Evolutionary conservation across 2,329 filamentous ascomycete genomes (phyloP), one percentile per base, ranked within the genome.

Genomic region (Colletotrichum agaves): DNA sequence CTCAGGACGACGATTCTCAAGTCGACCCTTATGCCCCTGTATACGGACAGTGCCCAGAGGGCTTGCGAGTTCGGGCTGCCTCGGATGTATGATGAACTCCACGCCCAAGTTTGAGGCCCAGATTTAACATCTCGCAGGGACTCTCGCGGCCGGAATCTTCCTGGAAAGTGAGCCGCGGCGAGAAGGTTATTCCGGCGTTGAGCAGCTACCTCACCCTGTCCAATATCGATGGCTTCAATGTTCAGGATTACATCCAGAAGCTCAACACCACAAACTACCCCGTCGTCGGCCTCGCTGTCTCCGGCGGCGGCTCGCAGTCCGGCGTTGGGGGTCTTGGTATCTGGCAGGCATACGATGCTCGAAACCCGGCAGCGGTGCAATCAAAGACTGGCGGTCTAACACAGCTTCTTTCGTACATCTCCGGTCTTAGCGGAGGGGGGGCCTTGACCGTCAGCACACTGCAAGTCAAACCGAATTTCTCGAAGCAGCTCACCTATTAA

Each of bases 241-340:
- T 76, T 0, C 33, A 57, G 0, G 47, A 59, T 17, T 76, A 72
- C 11, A 65, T 75, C 1, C 47, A 69, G 10, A 69, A 67, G 7
- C 67, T 76, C 10, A 73, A 73, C 21, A 37, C 21, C 4, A 70
- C 35, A 1, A 69, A 63, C 21, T 61, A 72, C 0, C 73, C 75
- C 1, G 35, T 75, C 1, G 57, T 76, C 12, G 74, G 73, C 0
- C 62, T 75, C 6, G 70, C 75, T 1, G 58, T 76, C 10, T 76
- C 75, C 0, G 75, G 74, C 0, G 75, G 74, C 33, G 74, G 73
- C 0, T 74, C 75, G 0, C 75, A 76, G 46, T 75, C 75, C 15
- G 75, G 74, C 2, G 46, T 76, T 8, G 75, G 75, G 3, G 75
- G 75, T 0, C 31, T 76, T 0, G 75, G 75, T 0, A 53, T 76